A percentile compares a stretch with the other conserved stretches of the same genome.
These are phyloP conservation scores for Acanthamoeba sp. DNA, from an alignment of 208 protist genomes.

Conservation along the genomic window DNA sequence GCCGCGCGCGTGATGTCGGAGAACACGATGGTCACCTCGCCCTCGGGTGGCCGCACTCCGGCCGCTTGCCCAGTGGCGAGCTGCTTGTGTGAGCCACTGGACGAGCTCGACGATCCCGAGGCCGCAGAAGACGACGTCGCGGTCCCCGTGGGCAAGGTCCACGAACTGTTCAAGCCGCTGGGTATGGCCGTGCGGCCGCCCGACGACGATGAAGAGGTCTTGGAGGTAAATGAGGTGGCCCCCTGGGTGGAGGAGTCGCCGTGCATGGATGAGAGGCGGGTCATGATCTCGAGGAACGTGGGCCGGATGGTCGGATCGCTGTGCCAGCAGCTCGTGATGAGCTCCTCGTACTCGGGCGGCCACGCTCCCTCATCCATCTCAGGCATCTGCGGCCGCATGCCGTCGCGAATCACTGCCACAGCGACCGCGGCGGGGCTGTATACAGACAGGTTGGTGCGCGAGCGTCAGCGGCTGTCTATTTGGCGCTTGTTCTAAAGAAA, in stretches of 20 bases:
- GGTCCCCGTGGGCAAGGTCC: neutral
- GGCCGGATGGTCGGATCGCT: neutral
- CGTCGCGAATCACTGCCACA: neutral
- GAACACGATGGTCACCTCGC: slow-evolving; percentile 37
- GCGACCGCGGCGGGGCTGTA: neutral
- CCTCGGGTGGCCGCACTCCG: neutral
- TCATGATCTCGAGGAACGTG: neutral
- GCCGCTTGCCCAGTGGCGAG: neutral
- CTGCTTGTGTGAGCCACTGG: neutral
- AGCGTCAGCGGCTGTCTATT: too few species aligned
- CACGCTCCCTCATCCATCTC: neutral
- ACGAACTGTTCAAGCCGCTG: neutral
- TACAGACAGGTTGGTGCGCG: too few species aligned
- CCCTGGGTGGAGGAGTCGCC: neutral
- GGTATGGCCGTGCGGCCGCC: neutral
- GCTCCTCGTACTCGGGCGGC: neutral
- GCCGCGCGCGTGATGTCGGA: too few species aligned
- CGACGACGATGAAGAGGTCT: neutral
- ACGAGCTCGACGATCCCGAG: neutral
- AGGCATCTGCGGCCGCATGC: neutral
- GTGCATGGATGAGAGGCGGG: neutral
- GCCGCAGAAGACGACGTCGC: neutral
- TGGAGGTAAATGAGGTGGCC: neutral
- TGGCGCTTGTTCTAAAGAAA: too few species aligned
- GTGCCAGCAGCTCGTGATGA: neutral